Evolutionary conservation across 257 asterid species (phyloP).

Genomic region (Henckelia pumila): DNA sequence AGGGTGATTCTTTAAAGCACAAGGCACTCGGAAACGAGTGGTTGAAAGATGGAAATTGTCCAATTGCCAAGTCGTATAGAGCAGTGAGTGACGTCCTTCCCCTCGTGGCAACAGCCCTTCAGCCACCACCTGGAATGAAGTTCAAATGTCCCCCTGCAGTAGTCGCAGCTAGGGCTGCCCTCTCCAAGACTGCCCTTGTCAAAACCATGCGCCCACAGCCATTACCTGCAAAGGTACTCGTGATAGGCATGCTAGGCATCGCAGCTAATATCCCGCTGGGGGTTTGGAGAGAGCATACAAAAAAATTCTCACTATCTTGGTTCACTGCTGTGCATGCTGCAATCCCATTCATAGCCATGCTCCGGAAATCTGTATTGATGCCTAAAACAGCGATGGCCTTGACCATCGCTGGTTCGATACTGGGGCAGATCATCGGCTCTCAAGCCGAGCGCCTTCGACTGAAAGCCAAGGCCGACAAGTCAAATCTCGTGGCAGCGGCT

Average conservation of each 20-base stretch:
- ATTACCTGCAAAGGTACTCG: conserved; percentile 65
- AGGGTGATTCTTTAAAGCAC: conserved; percentile 62
- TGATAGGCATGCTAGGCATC: conserved; percentile 62
- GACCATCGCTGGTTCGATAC: conserved; percentile 69
- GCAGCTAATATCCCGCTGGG: conserved; percentile 81
- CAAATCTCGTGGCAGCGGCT: conserved; percentile 34
- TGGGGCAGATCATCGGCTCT: conserved; percentile 80
- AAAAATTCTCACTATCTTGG: conserved; percentile 67
- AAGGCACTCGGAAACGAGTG: conserved; percentile 76
- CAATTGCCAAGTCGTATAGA: conserved; percentile 76
- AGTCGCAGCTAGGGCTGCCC: conserved; percentile 87
- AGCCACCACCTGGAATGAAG: conserved; percentile 66
- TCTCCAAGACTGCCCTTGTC: conserved; percentile 66
- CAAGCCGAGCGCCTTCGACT: conserved; percentile 74
- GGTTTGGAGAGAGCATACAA: conserved; percentile 75
- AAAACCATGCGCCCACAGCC: conserved; percentile 79
- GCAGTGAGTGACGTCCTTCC: conserved; percentile 67
- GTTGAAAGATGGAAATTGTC: conserved; percentile 71
- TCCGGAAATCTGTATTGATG: conserved; percentile 79
- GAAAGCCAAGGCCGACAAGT: conserved; percentile 46
- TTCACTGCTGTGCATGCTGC: conserved; percentile 87
- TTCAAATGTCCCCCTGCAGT: conserved; percentile 71
- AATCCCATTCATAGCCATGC: conserved; percentile 86
- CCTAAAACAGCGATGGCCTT: conserved; percentile 85
- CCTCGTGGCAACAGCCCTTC: conserved; percentile 60